Percentiles rank a stretch among this genome's conserved stretches.
phyloP scores from a whole-genome alignment of 257 asterid genomes.

The Primulina eburnea region DNA sequence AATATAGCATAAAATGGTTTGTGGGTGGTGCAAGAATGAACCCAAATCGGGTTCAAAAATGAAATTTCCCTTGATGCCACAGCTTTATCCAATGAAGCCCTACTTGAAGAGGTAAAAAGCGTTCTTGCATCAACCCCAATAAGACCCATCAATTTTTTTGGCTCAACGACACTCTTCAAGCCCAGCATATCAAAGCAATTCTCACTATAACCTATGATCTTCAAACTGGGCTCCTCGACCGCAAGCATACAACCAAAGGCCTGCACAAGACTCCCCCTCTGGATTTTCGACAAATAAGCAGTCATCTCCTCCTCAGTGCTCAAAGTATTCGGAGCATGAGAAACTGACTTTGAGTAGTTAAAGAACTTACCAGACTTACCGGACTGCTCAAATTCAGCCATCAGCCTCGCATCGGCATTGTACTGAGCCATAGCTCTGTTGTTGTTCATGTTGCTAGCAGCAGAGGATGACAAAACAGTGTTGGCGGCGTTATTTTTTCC shows the following conservation, averaged over 20 bases:
- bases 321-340: conserved; percentile 2
- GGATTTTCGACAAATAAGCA: conserved; percentile 50
- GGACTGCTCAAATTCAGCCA: conserved; percentile 53
- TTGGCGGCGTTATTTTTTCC: neutral
- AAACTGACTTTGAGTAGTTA: conserved; percentile 40
- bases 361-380: conserved; percentile 44
- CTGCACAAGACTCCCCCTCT: conserved; percentile 64
- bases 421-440: conserved; percentile 35
- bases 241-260: conserved; percentile 64
- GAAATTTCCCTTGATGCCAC: conserved; percentile 42
- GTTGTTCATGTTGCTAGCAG: conserved; percentile 35
- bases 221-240: conserved; percentile 42
- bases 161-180: conserved; percentile 17
- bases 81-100: conserved; percentile 42
- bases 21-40: conserved; percentile 38
- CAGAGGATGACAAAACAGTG: conserved; percentile 31
- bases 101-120: conserved; percentile 44
- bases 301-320: conserved; percentile 34
- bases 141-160: conserved; percentile 15
- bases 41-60: conserved; percentile 56
- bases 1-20: conserved; percentile 59
- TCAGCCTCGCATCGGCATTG: conserved; percentile 47
- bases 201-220: conserved; percentile 47
- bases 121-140: conserved; percentile 55
- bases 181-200: conserved; percentile 55